These are phyloP conservation scores for Oldenlandia corymbosa DNA, from an alignment of 257 asterid species.

Conservation along the genomic window DNA sequence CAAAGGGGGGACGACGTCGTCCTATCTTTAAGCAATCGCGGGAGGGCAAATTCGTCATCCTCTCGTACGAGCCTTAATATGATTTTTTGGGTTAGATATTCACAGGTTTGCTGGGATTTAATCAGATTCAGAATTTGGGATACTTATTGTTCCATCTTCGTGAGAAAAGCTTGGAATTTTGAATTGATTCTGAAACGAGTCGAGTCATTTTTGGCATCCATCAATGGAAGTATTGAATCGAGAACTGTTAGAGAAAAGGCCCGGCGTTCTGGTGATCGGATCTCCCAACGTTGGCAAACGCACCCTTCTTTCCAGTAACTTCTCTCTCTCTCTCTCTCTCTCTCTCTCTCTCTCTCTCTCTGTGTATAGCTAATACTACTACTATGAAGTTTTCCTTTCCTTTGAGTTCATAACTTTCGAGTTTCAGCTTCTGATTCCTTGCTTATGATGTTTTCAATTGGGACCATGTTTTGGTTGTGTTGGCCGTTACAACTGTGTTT, in stretches of 20 bases:
- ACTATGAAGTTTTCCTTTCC: not conserved
- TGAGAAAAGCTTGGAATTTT: not conserved
- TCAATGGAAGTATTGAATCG: constrained; percentile 29
- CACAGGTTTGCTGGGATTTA: not conserved
- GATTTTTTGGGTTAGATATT: too few relatives aligned
- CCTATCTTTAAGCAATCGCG: too few relatives aligned
- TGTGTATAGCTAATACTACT: not conserved
- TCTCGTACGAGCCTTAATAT: too few relatives aligned
- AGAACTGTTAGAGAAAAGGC: constrained; percentile 58
- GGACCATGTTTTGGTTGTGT: not conserved
- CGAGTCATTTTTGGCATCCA: not conserved
- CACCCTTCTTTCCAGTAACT: constrained; percentile 72
- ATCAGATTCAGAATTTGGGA: not conserved
- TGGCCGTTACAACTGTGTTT: not conserved
- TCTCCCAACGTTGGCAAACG: constrained; percentile 88
- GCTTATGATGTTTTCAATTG: not conserved
- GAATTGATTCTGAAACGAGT: not conserved
- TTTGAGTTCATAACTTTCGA: not conserved
- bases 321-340: too few relatives aligned
- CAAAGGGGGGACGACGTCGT: too few relatives aligned
- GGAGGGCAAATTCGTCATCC: not conserved
- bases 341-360: too few relatives aligned
- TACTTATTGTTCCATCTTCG: too few relatives aligned
- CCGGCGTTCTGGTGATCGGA: constrained; percentile 66
- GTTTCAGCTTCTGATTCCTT: not conserved